Base-by-base conservation (phyloP, 176 grass and related monocot genomes). In the Tillandsia leiboldiana region DNA sequence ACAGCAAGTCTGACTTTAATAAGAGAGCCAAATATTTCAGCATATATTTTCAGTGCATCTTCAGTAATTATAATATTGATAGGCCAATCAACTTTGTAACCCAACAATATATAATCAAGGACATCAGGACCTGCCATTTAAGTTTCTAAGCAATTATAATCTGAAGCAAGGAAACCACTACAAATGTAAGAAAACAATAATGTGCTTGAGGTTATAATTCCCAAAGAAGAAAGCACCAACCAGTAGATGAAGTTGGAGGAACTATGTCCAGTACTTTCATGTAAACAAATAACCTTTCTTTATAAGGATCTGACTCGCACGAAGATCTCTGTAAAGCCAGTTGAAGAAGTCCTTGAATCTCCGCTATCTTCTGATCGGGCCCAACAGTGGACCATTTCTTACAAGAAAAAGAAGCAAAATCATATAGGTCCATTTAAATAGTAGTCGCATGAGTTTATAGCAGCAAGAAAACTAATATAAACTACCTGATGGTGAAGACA, bases 1-100 rank as follows among this genome's bases (percentile, higher is more conserved):
- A 91, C 69, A 51, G 93, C 88, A 83, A 83, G 83, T 67, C 84
- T 92, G 65, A 92, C 84, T 83, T 97, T 81, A 80, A 80, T 73
- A 69, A 97, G 86, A 85, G 81, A 90, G 72, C 83, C 80, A 78
- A 97, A 97, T 78, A 97, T 92, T 67, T 90, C 86, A 81, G 88
- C 84, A 92, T 97, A 97, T 77, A 77, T 90, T 75, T 89, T 79
- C 75, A 97, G 83, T 70, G 89, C 80, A 73, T 71, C 89, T 26
- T 80, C 76, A 71, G 83, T 97, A 70, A 97, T 80, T 81, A 97
- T 76, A 49, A 97, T 97, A 83, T 71, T 87, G 67, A 92, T 75
- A 64, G 93, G 93, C 93, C 93, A 97, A 51, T 92, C 89, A 79
- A 91, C 93, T 87, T 76, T 85, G 82, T 90, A 97, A 69, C 93